phyloP scores from a whole-genome alignment of 495 filamentous ascomycete species.

The Aspergillus heteromorphus region DNA sequence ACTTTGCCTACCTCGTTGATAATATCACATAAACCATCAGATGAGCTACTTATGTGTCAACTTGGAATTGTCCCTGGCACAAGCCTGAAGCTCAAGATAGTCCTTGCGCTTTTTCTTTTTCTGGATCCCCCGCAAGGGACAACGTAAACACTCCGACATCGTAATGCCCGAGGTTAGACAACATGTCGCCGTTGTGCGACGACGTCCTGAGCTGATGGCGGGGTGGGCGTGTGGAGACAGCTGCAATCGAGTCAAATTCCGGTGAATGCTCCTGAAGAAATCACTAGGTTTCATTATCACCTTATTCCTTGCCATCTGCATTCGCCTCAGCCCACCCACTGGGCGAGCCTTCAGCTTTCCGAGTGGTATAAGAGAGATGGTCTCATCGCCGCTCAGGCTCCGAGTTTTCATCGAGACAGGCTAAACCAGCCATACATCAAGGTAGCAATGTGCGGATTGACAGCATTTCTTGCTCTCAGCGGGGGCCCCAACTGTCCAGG shows the following conservation, averaged over 20 bases:
- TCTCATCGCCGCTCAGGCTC: neutral
- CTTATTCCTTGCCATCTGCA: neutral
- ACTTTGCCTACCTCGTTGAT: too few relatives aligned
- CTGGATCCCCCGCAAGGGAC: neutral
- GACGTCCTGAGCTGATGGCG: too few relatives aligned
- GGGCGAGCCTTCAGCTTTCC: neutral
- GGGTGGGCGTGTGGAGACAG: too few relatives aligned
- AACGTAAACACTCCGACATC: too few relatives aligned
- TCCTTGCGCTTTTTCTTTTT: neutral
- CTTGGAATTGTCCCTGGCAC: too few relatives aligned
- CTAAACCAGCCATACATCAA: neutral
- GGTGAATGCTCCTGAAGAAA: too few relatives aligned
- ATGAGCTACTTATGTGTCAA: too few relatives aligned
- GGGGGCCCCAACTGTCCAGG: neutral
- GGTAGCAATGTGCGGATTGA: conserved; percentile 4
- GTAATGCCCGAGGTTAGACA: too few relatives aligned
- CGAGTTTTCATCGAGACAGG: neutral
- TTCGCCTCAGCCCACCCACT: neutral
- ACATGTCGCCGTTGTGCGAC: too few relatives aligned
- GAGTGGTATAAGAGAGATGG: neutral
- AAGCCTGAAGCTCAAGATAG: too few relatives aligned
- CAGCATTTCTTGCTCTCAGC: conserved; percentile 6
- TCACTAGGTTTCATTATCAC: neutral
- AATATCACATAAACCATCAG: too few relatives aligned
- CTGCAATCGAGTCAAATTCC: too few relatives aligned